phyloP scores from a whole-genome alignment of 1,284 basidiomycete genomes.

The Rhodotorula mucilaginosa region DNA sequence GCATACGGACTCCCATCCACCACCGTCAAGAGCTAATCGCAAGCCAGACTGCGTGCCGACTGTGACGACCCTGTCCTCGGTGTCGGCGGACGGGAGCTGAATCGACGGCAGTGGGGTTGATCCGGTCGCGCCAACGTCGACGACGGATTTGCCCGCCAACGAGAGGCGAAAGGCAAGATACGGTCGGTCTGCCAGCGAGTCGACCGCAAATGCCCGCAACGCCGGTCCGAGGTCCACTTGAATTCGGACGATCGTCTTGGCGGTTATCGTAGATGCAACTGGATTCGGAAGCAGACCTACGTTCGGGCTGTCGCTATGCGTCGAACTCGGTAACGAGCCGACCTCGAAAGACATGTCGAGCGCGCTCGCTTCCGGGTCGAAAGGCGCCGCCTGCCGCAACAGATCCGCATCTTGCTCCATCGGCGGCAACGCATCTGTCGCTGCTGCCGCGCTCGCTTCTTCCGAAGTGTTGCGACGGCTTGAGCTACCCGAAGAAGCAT shows the following conservation, averaged over 20 bases:
- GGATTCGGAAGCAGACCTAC: background rate
- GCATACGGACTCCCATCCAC: background rate
- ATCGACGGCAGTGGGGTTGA: constrained; percentile 6
- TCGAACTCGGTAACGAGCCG: too few species aligned
- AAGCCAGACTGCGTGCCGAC: background rate
- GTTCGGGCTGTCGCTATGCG: background rate
- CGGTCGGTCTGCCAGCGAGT: background rate
- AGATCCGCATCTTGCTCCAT: constrained; percentile 11
- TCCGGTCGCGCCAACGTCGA: background rate
- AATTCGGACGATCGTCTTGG: background rate
- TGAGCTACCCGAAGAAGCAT: background rate
- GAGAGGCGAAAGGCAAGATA: constrained; percentile 3
- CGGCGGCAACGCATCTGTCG: background rate
- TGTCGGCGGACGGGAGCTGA: background rate
- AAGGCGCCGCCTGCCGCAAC: constrained; percentile 4
- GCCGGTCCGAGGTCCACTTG: background rate
- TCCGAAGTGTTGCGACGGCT: background rate
- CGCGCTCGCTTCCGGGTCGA: background rate
- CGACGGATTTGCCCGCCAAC: background rate
- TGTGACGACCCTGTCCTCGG: constrained; percentile 21
- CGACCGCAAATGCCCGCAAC: background rate
- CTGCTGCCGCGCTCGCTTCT: background rate
- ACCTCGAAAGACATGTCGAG: background rate
- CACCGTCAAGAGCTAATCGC: background rate
- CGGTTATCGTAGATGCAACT: background rate